Evolutionary conservation across 2,329 filamentous ascomycete species (phyloP).

Genomic region (Talaromyces albobiverticillius): DNA sequence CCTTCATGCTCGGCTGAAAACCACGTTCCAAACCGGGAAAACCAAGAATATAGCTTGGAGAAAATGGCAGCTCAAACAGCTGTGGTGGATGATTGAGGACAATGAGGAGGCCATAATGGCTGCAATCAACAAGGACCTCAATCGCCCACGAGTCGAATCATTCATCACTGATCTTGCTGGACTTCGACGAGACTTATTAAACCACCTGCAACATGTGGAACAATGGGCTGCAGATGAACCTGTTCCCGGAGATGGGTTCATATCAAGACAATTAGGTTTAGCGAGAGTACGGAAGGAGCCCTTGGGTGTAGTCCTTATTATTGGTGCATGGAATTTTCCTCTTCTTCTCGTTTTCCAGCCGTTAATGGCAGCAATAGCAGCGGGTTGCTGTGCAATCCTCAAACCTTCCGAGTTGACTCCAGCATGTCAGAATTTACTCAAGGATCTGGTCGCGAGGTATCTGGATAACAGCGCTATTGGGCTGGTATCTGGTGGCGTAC

Average conservation of each 20-base stretch:
- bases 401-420: constrained; percentile 46
- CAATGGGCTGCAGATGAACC: constrained; percentile 39
- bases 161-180: constrained; percentile 28
- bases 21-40: constrained; percentile 27
- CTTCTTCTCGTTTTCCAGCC: constrained; percentile 39
- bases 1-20: background rate
- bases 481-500: constrained; percentile 35
- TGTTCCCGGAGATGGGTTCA: constrained; percentile 21
- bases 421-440: constrained; percentile 36
- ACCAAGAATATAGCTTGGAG: constrained; percentile 40
- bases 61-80: constrained; percentile 42
- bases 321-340: constrained; percentile 50
- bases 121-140: constrained; percentile 35
- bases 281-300: constrained; percentile 41
- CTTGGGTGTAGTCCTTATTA: constrained; percentile 43
- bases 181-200: constrained; percentile 35
- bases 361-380: constrained; percentile 43
- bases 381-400: constrained; percentile 41
- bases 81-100: constrained; percentile 43
- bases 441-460: constrained; percentile 41
- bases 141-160: constrained; percentile 34
- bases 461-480: constrained; percentile 40
- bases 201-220: constrained; percentile 38
- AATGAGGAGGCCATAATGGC: constrained; percentile 33
- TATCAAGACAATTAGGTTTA: constrained; percentile 29